A percentile compares a stretch with the other conserved stretches of the same genome.
Evolutionary conservation across 768 basidiomycete genomes (phyloP).

Genomic region (Leucocoprinus sp.): DNA sequence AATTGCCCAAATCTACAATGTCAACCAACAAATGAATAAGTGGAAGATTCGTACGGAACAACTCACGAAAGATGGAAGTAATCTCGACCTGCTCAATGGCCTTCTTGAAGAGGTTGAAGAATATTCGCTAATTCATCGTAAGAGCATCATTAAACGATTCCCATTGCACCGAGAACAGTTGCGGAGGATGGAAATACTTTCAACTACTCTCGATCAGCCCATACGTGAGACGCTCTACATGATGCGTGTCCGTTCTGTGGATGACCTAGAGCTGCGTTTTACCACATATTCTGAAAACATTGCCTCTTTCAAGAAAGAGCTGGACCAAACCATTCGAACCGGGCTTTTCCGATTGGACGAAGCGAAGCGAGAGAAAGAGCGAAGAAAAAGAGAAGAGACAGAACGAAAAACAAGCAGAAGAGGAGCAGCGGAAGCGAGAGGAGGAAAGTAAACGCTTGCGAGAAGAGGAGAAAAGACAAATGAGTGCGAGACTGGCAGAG

Average conservation of each 20-base stretch:
- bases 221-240: constrained; percentile 41
- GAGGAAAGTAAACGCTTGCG: constrained; percentile 25
- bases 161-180: constrained; percentile 48
- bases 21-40: constrained; percentile 28
- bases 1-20: constrained; percentile 15
- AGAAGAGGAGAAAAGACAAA: constrained; percentile 19
- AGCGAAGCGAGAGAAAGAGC: constrained; percentile 26
- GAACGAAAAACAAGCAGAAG: constrained; percentile 29
- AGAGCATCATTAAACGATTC: constrained; percentile 31
- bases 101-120: constrained; percentile 25
- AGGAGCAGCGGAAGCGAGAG: constrained; percentile 24
- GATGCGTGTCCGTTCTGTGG: constrained; percentile 39
- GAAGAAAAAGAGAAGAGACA: constrained; percentile 25
- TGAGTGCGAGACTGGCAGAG: constrained; percentile 25
- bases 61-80: constrained; percentile 8
- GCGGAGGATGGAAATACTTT: constrained; percentile 42
- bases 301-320: constrained; percentile 29
- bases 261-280: constrained; percentile 42
- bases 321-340: constrained; percentile 32
- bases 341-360: constrained; percentile 35
- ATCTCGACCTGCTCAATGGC: constrained; percentile 26
- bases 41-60: constrained; percentile 20
- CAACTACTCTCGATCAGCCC: constrained; percentile 33
- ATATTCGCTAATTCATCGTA: constrained; percentile 18
- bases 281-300: constrained; percentile 40